Percentiles rank a stretch among this genome's conserved stretches.
phyloP scores from a whole-genome alignment of 2,329 filamentous ascomycete genomes.

The Nemania sp. region DNA sequence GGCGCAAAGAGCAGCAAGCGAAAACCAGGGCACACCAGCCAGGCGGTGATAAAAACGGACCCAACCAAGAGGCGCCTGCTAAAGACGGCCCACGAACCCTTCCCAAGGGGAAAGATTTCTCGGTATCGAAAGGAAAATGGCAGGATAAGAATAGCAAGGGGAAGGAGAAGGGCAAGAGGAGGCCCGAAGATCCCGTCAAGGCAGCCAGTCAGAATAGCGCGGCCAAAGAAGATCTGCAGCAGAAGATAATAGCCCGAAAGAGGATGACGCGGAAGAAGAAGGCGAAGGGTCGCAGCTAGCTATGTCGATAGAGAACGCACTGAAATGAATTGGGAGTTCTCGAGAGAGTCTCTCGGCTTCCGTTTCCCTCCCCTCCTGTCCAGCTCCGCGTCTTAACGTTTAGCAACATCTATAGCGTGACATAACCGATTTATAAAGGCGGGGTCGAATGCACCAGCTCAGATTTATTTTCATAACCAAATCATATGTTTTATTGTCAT shows the following conservation, averaged over 20 bases:
- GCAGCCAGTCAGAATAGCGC: conserved; percentile 33
- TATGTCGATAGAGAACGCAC: background rate
- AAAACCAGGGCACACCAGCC: conserved; percentile 28
- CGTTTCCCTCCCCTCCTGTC: background rate
- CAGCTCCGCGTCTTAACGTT: background rate
- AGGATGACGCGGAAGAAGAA: conserved; percentile 76
- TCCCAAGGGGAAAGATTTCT: conserved; percentile 41
- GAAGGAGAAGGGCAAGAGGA: conserved; percentile 9
- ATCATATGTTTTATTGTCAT: too few species aligned
- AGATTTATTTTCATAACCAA: too few species aligned
- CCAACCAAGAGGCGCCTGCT: conserved; percentile 14
- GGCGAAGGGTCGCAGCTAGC: conserved; percentile 45
- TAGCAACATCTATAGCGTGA: too few species aligned
- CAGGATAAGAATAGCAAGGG: conserved; percentile 23
- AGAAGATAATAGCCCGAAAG: conserved; percentile 85
- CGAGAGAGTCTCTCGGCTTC: background rate
- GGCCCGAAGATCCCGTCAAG: conserved; percentile 28
- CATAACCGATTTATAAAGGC: background rate
- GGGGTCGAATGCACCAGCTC: background rate
- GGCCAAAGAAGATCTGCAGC: conserved; percentile 54
- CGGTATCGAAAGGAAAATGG: conserved; percentile 39
- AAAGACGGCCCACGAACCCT: conserved; percentile 4
- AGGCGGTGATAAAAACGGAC: conserved; percentile 13
- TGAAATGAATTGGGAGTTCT: background rate
- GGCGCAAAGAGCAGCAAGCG: conserved; percentile 65